These are phyloP conservation scores for Austroboletus eburneus DNA, from an alignment of 768 basidiomycete species.

Conservation along the genomic window DNA sequence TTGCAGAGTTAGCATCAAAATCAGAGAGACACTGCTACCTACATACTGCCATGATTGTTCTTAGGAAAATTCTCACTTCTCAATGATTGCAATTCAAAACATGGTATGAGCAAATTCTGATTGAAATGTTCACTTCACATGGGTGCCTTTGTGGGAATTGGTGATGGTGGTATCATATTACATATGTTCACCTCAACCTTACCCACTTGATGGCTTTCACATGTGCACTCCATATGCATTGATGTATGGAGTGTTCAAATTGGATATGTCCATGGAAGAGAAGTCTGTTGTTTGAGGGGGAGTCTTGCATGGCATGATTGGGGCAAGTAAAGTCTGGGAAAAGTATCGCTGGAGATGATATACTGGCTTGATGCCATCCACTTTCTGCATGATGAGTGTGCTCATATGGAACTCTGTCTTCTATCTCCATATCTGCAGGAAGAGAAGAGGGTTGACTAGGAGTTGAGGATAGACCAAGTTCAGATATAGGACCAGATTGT, in stretches of 20 bases:
- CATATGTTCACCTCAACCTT: conserved; percentile 40
- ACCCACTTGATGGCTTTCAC: conserved; percentile 20
- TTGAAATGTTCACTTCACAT: conserved; percentile 15
- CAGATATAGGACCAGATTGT: conserved; percentile 28
- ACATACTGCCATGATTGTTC: conserved; percentile 14
- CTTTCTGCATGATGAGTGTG: conserved; percentile 59
- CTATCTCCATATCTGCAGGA: conserved; percentile 53
- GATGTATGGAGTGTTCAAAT: conserved; percentile 27
- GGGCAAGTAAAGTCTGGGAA: conserved; percentile 21
- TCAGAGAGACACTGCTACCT: neutral
- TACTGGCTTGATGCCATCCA: conserved; percentile 30
- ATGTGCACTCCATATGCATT: conserved; percentile 36
- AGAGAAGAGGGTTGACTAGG: conserved; percentile 39
- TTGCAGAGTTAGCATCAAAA: neutral
- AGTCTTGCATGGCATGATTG: conserved; percentile 10
- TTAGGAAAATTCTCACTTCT: conserved; percentile 21
- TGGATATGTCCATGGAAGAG: conserved; percentile 23
- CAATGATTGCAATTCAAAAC: conserved; percentile 25
- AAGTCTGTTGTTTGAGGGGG: conserved; percentile 19
- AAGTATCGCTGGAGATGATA: conserved; percentile 35
- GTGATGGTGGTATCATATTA: conserved; percentile 46
- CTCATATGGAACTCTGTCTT: conserved; percentile 61
- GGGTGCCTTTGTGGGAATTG: conserved; percentile 38
- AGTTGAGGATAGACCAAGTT: conserved; percentile 27
- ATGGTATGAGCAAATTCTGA: conserved; percentile 33